Conservation (phyloP, 2,329 filamentous ascomycete species). For the Coniochaeta sp. region DNA sequence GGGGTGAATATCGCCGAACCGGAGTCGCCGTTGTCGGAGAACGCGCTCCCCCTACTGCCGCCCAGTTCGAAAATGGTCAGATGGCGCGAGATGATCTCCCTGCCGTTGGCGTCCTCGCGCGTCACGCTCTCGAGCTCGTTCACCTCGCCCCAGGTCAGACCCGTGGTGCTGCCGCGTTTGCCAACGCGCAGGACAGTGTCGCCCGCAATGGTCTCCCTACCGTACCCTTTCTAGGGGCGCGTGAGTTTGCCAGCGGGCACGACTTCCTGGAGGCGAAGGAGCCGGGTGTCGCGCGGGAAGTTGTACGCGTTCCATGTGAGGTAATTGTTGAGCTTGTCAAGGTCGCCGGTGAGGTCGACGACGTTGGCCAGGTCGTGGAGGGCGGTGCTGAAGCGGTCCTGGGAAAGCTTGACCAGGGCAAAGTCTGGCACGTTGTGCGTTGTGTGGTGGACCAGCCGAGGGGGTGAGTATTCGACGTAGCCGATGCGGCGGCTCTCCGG, state of each 20-base stretch:
- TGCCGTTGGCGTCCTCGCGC: too few relatives aligned
- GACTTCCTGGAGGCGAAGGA: background rate
- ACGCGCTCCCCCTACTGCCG: too few relatives aligned
- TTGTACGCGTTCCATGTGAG: background rate
- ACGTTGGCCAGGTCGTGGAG: background rate
- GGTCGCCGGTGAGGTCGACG: background rate
- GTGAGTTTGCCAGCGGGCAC: background rate
- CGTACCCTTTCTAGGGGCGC: background rate
- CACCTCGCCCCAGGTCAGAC: too few relatives aligned
- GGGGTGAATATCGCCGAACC: too few relatives aligned
- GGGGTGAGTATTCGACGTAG: background rate
- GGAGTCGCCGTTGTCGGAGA: too few relatives aligned
- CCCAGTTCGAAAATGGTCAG: too few relatives aligned
- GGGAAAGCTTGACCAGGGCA: background rate
- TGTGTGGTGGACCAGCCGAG: background rate
- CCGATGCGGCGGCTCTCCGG: background rate
- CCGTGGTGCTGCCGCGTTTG: background rate
- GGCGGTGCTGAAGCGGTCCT: background rate
- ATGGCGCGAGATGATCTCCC: too few relatives aligned
- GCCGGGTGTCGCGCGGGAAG: background rate
- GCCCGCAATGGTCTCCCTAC: background rate
- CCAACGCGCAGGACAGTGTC: background rate
- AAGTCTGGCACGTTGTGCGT: background rate
- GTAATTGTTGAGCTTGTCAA: background rate
- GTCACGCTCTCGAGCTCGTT: too few relatives aligned